phyloP scores from a whole-genome alignment of 805 yeast species.

The Candida anglica region DNA sequence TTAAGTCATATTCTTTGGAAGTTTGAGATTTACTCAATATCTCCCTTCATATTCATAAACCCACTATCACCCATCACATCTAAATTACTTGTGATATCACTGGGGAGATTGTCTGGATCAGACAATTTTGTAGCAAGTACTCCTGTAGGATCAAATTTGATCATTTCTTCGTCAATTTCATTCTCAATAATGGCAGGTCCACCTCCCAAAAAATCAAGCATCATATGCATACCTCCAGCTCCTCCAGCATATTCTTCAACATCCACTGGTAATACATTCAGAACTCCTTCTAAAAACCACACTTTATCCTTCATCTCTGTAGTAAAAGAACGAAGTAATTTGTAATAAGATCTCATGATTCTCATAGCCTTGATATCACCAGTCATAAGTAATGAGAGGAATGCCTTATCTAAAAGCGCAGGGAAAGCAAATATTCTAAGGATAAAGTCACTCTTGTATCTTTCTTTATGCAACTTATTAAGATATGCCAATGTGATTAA shows the following conservation, averaged over 20 bases:
- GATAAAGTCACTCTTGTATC: conserved; percentile 81
- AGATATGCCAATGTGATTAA: conserved; percentile 81
- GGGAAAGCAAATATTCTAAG: conserved; percentile 89
- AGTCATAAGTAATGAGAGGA: conserved; percentile 70
- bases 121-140: conserved; percentile 43
- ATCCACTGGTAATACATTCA: conserved; percentile 84
- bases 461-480: conserved; percentile 77
- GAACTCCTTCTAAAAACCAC: conserved; percentile 92
- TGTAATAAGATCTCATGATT: conserved; percentile 85
- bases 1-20: background rate
- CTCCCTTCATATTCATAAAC: conserved; percentile 28
- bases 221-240: conserved; percentile 86
- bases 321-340: conserved; percentile 74
- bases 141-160: conserved; percentile 41
- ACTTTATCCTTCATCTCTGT: conserved; percentile 84
- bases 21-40: background rate
- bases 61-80: conserved; percentile 48
- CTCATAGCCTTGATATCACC: conserved; percentile 89
- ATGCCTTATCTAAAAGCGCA: conserved; percentile 79
- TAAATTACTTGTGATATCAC: conserved; percentile 48
- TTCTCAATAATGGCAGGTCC: conserved; percentile 39
- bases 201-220: conserved; percentile 83
- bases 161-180: conserved; percentile 37
- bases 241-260: conserved; percentile 89
- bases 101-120: conserved; percentile 55